These are phyloP conservation scores for Manihot esculenta DNA, from an alignment of 441 rosid genomes.

Conservation along the genomic window DNA sequence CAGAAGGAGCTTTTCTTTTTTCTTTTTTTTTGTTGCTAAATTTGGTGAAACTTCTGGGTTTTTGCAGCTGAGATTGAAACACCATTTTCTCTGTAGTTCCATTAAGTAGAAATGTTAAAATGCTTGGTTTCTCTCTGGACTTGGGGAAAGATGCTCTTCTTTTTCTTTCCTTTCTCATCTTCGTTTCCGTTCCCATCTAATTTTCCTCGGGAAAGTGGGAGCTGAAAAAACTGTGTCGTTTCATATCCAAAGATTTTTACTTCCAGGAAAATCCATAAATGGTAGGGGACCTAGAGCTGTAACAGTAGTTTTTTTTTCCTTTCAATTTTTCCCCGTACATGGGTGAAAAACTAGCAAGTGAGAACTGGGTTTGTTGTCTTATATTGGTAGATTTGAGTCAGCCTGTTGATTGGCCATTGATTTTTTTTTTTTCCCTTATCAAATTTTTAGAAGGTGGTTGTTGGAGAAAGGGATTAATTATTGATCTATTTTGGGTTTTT, in stretches of 20 bases:
- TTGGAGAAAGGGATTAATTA: constrained; percentile 16
- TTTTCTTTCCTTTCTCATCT: background rate
- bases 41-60: constrained; percentile 34
- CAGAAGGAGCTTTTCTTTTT: no score
- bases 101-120: background rate
- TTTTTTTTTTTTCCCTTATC: background rate
- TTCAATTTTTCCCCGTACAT: constrained; percentile 2
- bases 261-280: constrained; percentile 1
- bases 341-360: background rate
- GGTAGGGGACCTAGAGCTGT: constrained; percentile 15
- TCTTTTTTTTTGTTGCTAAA: constrained; percentile 29
- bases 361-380: constrained; percentile 8
- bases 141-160: constrained; percentile 6
- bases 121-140: background rate
- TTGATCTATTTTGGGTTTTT: background rate
- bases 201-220: constrained; percentile 31
- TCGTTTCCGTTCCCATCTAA: constrained; percentile 3
- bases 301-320: constrained; percentile 2
- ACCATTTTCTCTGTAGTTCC: constrained; percentile 25
- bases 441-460: constrained; percentile 2
- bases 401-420: background rate
- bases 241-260: background rate
- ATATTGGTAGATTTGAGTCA: background rate
- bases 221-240: constrained; percentile 22
- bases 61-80: constrained; percentile 42